Evolutionary conservation across 108 stramenopile species (phyloP).

Genomic region (Cyclotella sp.): DNA sequence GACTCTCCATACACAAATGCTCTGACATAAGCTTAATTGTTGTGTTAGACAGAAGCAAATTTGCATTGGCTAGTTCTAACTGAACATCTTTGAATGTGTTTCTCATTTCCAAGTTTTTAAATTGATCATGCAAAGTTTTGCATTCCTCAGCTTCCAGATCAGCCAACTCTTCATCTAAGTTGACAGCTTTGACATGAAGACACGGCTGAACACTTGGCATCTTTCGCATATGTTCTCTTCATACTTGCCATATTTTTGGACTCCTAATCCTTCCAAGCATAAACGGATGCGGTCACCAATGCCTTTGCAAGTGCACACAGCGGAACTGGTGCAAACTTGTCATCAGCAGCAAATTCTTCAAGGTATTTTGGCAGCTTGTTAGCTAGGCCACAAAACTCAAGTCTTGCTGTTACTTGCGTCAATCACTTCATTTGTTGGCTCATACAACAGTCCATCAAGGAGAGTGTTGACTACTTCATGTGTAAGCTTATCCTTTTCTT

Average conservation of each 20-base stretch:
- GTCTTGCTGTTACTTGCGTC: neutral
- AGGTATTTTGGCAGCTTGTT: neutral
- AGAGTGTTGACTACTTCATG: neutral
- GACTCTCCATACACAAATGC: neutral
- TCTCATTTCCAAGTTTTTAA: neutral
- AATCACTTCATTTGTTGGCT: conserved; percentile 1
- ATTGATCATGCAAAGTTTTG: neutral
- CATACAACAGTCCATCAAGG: conserved; percentile 1
- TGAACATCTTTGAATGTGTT: neutral
- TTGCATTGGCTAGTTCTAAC: neutral
- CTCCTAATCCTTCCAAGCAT: neutral
- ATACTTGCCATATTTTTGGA: neutral
- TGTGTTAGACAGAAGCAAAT: neutral
- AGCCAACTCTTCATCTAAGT: neutral
- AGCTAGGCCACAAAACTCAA: neutral
- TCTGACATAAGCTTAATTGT: neutral
- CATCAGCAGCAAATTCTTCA: neutral
- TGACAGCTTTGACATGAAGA: neutral
- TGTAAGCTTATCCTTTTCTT: neutral
- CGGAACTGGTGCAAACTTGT: neutral
- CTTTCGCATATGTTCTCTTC: neutral
- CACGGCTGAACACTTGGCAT: neutral
- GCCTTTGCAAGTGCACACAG: neutral
- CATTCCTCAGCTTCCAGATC: neutral
- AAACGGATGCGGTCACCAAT: neutral